Evolutionary conservation across 192 early-diverging fungal species (phyloP), one percentile per base, ranked within the genome.

Genomic region (Coemansia erecta): DNA sequence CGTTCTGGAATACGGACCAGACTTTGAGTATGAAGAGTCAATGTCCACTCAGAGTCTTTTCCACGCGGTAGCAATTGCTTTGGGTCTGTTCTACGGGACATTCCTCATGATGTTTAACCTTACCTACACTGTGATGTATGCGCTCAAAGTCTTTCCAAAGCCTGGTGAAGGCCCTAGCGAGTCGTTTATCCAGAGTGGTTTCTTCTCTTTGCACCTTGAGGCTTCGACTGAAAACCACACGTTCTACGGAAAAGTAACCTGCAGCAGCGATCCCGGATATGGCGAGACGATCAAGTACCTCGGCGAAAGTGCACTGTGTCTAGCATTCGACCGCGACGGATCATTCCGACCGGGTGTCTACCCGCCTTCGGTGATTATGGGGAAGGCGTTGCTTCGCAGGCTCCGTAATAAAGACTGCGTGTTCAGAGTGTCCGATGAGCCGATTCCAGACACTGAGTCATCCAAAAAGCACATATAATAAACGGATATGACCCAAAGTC

Each of bases 301-400:
- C 19, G 83, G 86, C 24, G 92, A 97, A 58, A 76, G 87, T 28
- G 92, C 92, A 0, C 73, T 94, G 17, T 87, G 84, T 48, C 60
- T 94, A 46, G 83, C 88, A 8, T 66, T 88, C 42, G 80, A 86
- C 33, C 71, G 82, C n/a, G 73, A 84, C 41, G 35, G 66, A 2
- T 46, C 83, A 9, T 81, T 84, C 53, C 66, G 83, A 19, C 81
- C 77, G 4, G 94, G 92, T 42, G 82, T 97, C 9, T 73, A 91
- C 28, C 92, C 94, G 22, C 86, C 92, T 17, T 87, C 89, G 7
- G 82, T 83, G 47, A 86, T 88, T n/a, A 89, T 93, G 83, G 92
- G 94, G 28, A 28, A 83, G 19, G 81, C 83, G 0, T 64, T 93
- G 53, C 69, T 93, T 1, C 61, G 81, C 21, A 76, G 92, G 21